These are phyloP conservation scores for Clarkia xantiana DNA, from an alignment of 345 rosid species.

Conservation along the genomic window DNA sequence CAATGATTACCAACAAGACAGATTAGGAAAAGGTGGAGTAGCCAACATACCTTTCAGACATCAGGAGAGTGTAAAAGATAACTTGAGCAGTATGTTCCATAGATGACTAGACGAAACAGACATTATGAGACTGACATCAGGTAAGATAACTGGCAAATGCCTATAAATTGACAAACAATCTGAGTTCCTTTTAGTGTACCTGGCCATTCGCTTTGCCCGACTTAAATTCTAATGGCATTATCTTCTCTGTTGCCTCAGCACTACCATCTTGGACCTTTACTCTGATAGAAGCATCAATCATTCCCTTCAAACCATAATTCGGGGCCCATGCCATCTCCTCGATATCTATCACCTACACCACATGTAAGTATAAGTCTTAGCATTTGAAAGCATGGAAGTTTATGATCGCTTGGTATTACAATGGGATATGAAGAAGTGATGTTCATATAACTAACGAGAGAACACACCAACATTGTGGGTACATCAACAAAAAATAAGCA, in stretches of 20 bases:
- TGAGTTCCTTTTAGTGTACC: conserved; percentile 20
- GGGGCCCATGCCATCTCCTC: conserved; percentile 99
- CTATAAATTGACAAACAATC: no score
- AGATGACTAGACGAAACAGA: conserved; percentile 48
- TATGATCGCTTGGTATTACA: no score
- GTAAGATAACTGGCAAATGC: neutral
- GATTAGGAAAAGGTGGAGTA: conserved; percentile 2
- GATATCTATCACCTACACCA: conserved; percentile 70
- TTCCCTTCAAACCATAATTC: conserved; percentile 91
- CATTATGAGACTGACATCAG: conserved; percentile 2
- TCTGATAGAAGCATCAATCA: conserved; percentile 83
- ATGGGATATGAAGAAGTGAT: no score
- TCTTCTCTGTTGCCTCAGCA: conserved; percentile 34
- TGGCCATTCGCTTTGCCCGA: conserved; percentile 80
- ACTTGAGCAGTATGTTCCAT: conserved; percentile 93
- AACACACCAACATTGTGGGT: no score
- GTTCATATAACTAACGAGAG: no score
- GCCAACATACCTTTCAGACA: conserved; percentile 77
- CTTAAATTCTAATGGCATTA: conserved; percentile 89
- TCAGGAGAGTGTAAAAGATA: conserved; percentile 86
- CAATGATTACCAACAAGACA: neutral
- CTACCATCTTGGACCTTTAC: conserved; percentile 40
- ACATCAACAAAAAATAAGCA: no score
- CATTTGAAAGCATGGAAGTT: neutral
- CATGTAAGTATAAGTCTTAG: neutral